These are phyloP conservation scores for Flaveria ramosissima DNA, from an alignment of 129 eudicot genomes.

Conservation along the genomic window DNA sequence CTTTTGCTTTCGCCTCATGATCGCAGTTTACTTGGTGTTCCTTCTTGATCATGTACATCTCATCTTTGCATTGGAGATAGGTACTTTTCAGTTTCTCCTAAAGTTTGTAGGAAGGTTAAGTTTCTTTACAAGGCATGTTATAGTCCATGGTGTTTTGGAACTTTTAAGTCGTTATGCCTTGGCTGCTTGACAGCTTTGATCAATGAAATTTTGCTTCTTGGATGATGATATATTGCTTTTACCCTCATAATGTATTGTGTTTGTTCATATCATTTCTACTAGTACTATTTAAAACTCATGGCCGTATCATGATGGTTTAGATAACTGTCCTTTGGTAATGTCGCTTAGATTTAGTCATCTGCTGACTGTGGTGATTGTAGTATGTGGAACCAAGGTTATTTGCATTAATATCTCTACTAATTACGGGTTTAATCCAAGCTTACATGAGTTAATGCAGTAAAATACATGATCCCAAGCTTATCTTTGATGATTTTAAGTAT, in stretches of 20 bases:
- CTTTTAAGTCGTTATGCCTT: not conserved
- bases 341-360: not conserved
- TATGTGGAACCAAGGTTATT: slow-evolving; percentile 1
- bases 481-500: not conserved
- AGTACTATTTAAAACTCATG: not conserved
- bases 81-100: slow-evolving; percentile 41
- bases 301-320: not conserved
- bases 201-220: slow-evolving; percentile 46
- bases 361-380: not conserved
- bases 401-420: not conserved
- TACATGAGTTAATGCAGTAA: not conserved
- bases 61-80: slow-evolving; percentile 42
- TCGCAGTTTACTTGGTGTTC: slow-evolving; percentile 41
- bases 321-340: not conserved
- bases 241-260: not conserved
- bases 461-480: not conserved
- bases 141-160: slow-evolving; percentile 26
- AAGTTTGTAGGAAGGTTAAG: slow-evolving; percentile 41
- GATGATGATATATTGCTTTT: slow-evolving; percentile 17
- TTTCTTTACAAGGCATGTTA: slow-evolving; percentile 42
- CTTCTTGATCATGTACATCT: slow-evolving; percentile 55
- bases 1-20: slow-evolving; percentile 32
- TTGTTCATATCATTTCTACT: not conserved
- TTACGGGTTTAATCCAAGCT: not conserved
- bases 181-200: slow-evolving; percentile 30